Evolutionary conservation across 352 stramenopile genomes (phyloP).

Genomic region (Globisporangium takayamanum): DNA sequence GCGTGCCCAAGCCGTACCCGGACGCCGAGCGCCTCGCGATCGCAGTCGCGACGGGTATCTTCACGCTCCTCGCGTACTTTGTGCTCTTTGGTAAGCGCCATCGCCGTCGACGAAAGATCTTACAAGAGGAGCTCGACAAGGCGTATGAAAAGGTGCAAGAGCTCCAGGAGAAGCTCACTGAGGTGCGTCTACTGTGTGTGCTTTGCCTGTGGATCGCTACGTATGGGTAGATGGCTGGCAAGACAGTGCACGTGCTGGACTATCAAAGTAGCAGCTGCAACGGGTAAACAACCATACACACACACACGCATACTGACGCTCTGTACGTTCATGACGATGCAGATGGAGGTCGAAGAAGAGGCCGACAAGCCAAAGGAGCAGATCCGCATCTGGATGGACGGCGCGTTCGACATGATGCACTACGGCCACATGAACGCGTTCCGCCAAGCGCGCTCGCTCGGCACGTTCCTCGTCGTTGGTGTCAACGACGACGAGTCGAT

Average conservation of each 20-base stretch:
- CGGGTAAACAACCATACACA: not conserved
- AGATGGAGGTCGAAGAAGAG: constrained; percentile 82
- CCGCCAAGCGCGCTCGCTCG: constrained; percentile 91
- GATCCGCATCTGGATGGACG: constrained; percentile 98
- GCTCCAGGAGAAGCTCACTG: constrained; percentile 76
- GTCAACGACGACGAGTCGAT: constrained; percentile 98
- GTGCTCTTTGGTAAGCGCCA: constrained; percentile 86
- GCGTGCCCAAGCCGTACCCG: constrained; percentile 79
- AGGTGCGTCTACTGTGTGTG: constrained; percentile 20
- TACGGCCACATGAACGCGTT: constrained; percentile 99
- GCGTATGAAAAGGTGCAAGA: constrained; percentile 79
- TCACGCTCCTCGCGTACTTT: constrained; percentile 83
- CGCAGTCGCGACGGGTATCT: constrained; percentile 67
- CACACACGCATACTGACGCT: not conserved
- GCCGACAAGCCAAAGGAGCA: constrained; percentile 67
- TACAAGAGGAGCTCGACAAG: constrained; percentile 72
- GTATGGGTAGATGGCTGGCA: too few relatives aligned
- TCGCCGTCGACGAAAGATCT: constrained; percentile 48
- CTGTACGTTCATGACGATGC: not conserved
- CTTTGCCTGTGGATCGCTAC: too few relatives aligned
- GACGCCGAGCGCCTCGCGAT: constrained; percentile 82
- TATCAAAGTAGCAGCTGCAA: not conserved
- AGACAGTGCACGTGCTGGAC: not conserved
- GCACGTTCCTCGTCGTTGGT: constrained; percentile 97
- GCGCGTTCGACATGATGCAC: constrained; percentile 99